phyloP scores from a whole-genome alignment of 192 early-diverging fungal species.

The Lunasporangiospora selenospora region DNA sequence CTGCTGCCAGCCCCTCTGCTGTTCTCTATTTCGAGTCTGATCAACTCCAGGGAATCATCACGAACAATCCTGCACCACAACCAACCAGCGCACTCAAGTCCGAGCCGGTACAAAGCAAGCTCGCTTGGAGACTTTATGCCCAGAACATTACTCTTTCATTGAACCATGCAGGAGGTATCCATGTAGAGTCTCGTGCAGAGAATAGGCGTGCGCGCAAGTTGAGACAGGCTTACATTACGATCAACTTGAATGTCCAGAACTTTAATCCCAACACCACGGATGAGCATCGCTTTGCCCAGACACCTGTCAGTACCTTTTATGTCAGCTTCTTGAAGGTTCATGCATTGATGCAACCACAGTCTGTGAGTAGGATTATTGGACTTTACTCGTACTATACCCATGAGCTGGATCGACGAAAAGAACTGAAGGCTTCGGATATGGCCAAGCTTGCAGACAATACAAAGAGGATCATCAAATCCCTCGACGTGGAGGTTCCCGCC shows the following conservation, averaged over 20 bases:
- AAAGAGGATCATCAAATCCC: slow-evolving; percentile 65
- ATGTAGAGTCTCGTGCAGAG: slow-evolving; percentile 35
- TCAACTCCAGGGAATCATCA: slow-evolving; percentile 62
- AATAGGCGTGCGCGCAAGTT: slow-evolving; percentile 50
- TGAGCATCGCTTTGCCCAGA: slow-evolving; percentile 49
- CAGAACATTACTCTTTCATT: slow-evolving; percentile 65
- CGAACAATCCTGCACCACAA: slow-evolving; percentile 50
- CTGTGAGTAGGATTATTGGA: slow-evolving; percentile 68
- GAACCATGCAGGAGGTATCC: slow-evolving; percentile 50
- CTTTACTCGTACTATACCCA: slow-evolving; percentile 69
- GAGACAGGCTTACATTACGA: slow-evolving; percentile 68
- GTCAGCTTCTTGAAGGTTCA: slow-evolving; percentile 67
- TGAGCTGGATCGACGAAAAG: slow-evolving; percentile 66
- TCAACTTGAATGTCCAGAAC: slow-evolving; percentile 69
- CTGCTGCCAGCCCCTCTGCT: slow-evolving; percentile 66
- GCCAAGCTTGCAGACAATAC: slow-evolving; percentile 70
- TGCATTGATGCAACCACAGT: slow-evolving; percentile 76
- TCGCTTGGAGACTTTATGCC: slow-evolving; percentile 61
- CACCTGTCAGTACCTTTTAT: slow-evolving; percentile 50
- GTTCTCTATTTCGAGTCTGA: slow-evolving; percentile 66
- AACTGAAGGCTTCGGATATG: slow-evolving; percentile 62
- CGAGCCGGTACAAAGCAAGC: slow-evolving; percentile 14
- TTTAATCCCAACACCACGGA: slow-evolving; percentile 33
- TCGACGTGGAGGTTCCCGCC: slow-evolving; percentile 61
- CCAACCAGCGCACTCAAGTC: slow-evolving; percentile 10